A percentile compares a stretch with the other conserved stretches of the same genome.
These are phyloP conservation scores for Corymbia calophylla DNA, from an alignment of 441 rosid species.

Conservation along the genomic window DNA sequence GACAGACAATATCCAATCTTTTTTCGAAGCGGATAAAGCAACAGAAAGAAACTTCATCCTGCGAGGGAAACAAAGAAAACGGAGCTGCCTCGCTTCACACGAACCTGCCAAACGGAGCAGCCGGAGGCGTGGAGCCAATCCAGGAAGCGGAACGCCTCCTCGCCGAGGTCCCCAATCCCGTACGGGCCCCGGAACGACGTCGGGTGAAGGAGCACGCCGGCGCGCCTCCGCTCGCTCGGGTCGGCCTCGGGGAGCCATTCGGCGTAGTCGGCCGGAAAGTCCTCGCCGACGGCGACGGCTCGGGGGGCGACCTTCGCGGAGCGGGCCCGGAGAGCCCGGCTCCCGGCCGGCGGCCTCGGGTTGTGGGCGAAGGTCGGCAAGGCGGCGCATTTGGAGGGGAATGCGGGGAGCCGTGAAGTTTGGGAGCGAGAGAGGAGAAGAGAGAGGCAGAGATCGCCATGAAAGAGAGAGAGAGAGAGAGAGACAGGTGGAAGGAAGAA, in stretches of 20 bases:
- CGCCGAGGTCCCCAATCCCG: conserved; percentile 92
- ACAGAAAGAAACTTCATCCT: not conserved
- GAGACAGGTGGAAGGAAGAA: conserved; percentile 28
- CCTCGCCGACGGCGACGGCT: conserved; percentile 42
- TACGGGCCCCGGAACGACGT: conserved; percentile 78
- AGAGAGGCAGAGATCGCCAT: conserved; percentile 35
- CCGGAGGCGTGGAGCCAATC: conserved; percentile 89
- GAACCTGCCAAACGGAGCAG: conserved; percentile 93
- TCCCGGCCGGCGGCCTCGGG: not conserved
- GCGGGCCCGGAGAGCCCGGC: not conserved
- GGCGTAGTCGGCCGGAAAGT: conserved; percentile 56
- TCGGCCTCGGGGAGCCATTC: conserved; percentile 43
- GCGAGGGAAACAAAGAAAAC: not conserved
- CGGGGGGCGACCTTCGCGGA: conserved; percentile 11
- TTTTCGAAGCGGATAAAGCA: not conserved
- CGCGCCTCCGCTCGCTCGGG: conserved; percentile 47
- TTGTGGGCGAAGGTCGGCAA: conserved; percentile 2
- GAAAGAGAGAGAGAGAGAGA: not conserved
- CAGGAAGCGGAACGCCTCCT: conserved; percentile 63
- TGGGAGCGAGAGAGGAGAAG: conserved; percentile 8
- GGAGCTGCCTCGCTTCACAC: not conserved
- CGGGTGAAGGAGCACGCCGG: conserved; percentile 89
- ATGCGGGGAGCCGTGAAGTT: not conserved
- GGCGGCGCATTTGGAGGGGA: not conserved
- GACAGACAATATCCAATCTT: not conserved